Evolutionary conservation across 768 basidiomycete genomes (phyloP).

Genomic region (Pisolithus sp.): DNA sequence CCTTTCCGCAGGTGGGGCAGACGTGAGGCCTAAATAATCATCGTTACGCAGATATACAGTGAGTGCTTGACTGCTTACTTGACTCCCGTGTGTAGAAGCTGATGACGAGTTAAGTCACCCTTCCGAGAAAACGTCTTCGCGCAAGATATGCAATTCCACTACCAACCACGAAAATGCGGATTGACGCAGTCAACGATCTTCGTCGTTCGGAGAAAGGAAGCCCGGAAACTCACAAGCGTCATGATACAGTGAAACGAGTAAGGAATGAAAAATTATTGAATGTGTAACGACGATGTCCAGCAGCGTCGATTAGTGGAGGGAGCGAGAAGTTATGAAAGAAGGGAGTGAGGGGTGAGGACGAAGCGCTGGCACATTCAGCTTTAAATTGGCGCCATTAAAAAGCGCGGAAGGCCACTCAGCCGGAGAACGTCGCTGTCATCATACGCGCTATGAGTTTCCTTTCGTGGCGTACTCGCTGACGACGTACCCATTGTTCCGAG

Average conservation of each 20-base stretch:
- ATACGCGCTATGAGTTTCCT: conserved; percentile 5
- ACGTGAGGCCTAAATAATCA: conserved; percentile 38
- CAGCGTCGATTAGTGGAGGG: conserved; percentile 31
- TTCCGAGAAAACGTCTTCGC: conserved; percentile 46
- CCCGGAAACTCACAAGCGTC: conserved; percentile 15
- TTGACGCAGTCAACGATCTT: neutral
- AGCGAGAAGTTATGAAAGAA: conserved; percentile 9
- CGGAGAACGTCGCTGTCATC: conserved; percentile 3
- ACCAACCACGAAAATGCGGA: neutral
- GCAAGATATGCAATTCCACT: conserved; percentile 42
- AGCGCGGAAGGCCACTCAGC: conserved; percentile 3
- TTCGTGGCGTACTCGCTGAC: conserved; percentile 5
- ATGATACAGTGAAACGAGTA: conserved; percentile 7
- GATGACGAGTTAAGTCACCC: conserved; percentile 57
- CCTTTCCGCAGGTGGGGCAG: conserved; percentile 47
- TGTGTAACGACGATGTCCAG: conserved; percentile 38
- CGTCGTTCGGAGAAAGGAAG: neutral
- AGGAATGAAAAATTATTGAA: conserved; percentile 9
- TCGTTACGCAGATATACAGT: neutral
- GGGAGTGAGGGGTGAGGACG: conserved; percentile 1
- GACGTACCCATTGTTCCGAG: conserved; percentile 19
- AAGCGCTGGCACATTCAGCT: neutral
- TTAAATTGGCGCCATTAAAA: conserved; percentile 15
- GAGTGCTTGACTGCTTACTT: conserved; percentile 33
- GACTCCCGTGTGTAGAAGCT: conserved; percentile 40